Conservation (phyloP, 2,329 filamentous ascomycete species). For the Clonostachys sp. region DNA sequence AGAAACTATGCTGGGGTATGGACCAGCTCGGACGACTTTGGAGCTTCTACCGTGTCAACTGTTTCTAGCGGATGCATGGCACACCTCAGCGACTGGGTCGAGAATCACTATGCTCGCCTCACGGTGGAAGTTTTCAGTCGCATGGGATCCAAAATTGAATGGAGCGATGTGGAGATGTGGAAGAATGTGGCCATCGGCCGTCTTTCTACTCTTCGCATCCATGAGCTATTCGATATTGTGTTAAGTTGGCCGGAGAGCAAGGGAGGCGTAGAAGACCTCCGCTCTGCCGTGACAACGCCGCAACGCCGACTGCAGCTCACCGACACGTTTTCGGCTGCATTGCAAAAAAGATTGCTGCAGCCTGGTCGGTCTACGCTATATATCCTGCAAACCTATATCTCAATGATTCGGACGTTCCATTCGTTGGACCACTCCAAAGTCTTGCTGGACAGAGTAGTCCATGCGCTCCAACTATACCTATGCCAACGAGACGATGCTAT, state of each 20-base stretch:
- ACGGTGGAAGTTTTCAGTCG: conserved; percentile 55
- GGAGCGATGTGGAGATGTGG: conserved; percentile 61
- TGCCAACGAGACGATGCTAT: conserved; percentile 75
- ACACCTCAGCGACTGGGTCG: conserved; percentile 62
- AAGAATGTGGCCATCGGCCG: conserved; percentile 65
- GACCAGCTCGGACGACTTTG: conserved; percentile 18
- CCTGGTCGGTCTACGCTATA: conserved; percentile 72
- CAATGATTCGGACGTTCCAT: conserved; percentile 74
- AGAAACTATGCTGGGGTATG: conserved; percentile 62
- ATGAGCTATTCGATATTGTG: conserved; percentile 75
- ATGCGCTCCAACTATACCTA: conserved; percentile 69
- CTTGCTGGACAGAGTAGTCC: conserved; percentile 68
- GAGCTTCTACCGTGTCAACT: conserved; percentile 8
- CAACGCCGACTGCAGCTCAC: conserved; percentile 67
- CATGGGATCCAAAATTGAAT: conserved; percentile 38
- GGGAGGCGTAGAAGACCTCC: conserved; percentile 70
- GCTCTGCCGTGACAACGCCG: conserved; percentile 64
- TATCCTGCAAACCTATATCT: conserved; percentile 73
- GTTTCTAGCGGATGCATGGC: conserved; percentile 49
- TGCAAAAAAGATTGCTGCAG: conserved; percentile 66
- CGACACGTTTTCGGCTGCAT: conserved; percentile 59
- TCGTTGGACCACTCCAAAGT: conserved; percentile 74
- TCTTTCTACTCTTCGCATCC: conserved; percentile 64
- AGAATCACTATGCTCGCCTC: conserved; percentile 61
- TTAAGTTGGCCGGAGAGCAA: conserved; percentile 68